Evolutionary conservation across 495 filamentous ascomycete species (phyloP).

Genomic region (Tuber umbilicatum): DNA sequence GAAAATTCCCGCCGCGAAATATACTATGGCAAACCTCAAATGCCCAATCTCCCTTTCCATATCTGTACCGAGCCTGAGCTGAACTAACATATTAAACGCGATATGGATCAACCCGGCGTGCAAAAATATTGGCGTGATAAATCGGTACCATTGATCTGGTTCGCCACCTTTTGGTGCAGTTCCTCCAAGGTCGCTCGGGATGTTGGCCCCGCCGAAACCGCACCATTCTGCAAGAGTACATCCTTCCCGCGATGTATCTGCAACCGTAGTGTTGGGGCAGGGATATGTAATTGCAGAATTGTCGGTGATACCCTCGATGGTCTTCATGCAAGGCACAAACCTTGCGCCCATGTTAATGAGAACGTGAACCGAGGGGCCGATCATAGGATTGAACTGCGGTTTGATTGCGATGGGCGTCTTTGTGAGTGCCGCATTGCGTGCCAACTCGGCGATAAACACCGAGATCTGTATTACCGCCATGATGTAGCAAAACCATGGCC

Average conservation of each 20-base stretch:
- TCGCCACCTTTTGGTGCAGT: conserved; percentile 52
- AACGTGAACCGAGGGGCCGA: conserved; percentile 81
- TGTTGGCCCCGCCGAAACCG: conserved; percentile 57
- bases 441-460: conserved; percentile 88
- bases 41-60: conserved; percentile 85
- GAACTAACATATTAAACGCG: conserved; percentile 85
- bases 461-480: conserved; percentile 69
- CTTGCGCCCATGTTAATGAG: conserved; percentile 95
- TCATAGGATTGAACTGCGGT: conserved; percentile 90
- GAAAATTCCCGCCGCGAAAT: conserved; percentile 86
- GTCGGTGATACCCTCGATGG: conserved; percentile 59
- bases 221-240: conserved; percentile 75
- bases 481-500: conserved; percentile 72
- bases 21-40: conserved; percentile 78
- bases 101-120: conserved; percentile 93
- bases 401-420: conserved; percentile 75
- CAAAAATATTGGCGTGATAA: conserved; percentile 91
- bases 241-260: conserved; percentile 46
- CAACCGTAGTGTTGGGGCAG: conserved; percentile 68
- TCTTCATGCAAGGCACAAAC: conserved; percentile 92
- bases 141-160: conserved; percentile 93
- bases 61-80: conserved; percentile 77
- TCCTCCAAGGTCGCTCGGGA: conserved; percentile 18
- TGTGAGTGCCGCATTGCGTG: conserved; percentile 62
- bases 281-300: conserved; percentile 53